These are phyloP conservation scores for Salvia miltiorrhiza DNA, from an alignment of 257 asterid species.

Conservation along the genomic window DNA sequence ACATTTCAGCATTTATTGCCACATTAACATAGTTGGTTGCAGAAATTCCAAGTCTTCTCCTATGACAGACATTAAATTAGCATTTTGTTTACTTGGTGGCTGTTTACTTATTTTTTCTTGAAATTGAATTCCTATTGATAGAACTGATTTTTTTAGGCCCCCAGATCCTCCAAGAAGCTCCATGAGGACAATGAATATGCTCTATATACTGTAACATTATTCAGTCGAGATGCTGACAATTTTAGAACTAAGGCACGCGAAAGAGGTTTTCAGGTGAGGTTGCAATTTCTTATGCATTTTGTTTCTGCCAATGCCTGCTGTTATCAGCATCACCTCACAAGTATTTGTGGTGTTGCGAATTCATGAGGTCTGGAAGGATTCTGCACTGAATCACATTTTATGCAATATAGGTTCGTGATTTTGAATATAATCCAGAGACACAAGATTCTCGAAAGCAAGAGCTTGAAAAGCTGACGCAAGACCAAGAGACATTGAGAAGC, in stretches of 20 bases:
- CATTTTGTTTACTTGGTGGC: conserved; percentile 6
- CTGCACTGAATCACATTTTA: conserved; percentile 17
- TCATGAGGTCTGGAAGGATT: background rate
- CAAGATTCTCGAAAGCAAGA: conserved; percentile 79
- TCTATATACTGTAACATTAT: conserved; percentile 75
- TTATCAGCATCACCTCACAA: background rate
- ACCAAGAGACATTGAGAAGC: conserved; percentile 71
- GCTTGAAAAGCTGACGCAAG: conserved; percentile 66
- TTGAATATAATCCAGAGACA: conserved; percentile 65
- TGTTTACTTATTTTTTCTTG: background rate
- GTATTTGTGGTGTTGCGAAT: background rate
- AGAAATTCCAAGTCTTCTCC: background rate
- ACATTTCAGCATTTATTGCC: background rate
- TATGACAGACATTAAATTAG: background rate
- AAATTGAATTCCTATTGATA: conserved; percentile 17
- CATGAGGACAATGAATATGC: conserved; percentile 92
- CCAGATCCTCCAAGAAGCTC: conserved; percentile 94
- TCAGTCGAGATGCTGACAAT: conserved; percentile 95
- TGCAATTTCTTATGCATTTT: conserved; percentile 6
- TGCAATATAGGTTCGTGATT: conserved; percentile 66
- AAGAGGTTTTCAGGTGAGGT: conserved; percentile 74
- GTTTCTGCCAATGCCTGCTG: conserved; percentile 6
- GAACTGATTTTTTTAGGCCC: conserved; percentile 64
- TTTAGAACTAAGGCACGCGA: conserved; percentile 82
- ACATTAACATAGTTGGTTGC: background rate